A percentile compares a stretch with the other conserved stretches of the same genome.
Evolutionary conservation across 257 asterid genomes (phyloP).

Genomic region (Solanum arcanum): DNA sequence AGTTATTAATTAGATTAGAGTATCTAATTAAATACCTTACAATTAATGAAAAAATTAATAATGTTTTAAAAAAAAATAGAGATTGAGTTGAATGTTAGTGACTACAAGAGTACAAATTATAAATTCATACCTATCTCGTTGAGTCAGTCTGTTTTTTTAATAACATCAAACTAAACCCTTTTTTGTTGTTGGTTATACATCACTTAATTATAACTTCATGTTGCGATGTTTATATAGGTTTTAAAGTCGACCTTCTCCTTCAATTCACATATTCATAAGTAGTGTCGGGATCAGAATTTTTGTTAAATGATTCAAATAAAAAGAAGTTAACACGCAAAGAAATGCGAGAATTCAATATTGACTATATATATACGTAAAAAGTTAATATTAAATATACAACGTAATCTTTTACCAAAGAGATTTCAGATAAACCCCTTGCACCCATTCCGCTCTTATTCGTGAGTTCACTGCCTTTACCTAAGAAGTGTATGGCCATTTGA

Average conservation of each 20-base stretch:
- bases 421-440: background rate
- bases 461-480: background rate
- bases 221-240: background rate
- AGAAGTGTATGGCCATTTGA: background rate
- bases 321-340: background rate
- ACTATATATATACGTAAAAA: background rate
- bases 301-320: background rate
- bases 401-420: background rate
- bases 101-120: background rate
- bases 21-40: background rate
- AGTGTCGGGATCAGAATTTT: background rate
- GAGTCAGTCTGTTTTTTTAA: background rate
- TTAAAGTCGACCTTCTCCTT: background rate
- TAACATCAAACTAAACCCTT: no score
- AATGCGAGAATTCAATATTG: background rate
- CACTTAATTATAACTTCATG: background rate
- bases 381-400: background rate
- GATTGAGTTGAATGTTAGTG: background rate
- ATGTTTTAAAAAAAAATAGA: background rate
- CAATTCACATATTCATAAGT: background rate
- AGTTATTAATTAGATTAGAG: background rate
- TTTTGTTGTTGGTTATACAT: background rate
- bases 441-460: background rate
- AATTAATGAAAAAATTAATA: background rate
- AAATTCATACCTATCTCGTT: background rate